Base-by-base conservation (phyloP, 257 asterid genomes). In the Thymus quinquecostatus region DNA sequence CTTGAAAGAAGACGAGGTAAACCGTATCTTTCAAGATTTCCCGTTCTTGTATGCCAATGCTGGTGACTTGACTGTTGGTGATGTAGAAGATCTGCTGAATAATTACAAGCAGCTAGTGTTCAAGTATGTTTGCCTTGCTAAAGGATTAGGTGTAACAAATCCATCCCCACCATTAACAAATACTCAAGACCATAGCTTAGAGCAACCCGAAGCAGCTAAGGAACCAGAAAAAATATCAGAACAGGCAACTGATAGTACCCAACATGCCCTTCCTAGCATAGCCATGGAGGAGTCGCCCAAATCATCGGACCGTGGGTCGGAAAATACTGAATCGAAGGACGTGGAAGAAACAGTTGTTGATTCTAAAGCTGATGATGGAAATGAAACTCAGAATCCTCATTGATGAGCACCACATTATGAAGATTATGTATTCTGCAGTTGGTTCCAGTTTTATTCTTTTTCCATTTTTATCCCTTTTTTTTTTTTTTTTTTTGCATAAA, bases 81-180 rank as follows among this genome's bases (percentile, higher is more conserved):
- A 89, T 53, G 93, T 95, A 5, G 94, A 95, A 77, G 91, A 86
- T 58, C 82, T 95, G 68, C 87, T 95, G 48, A 85, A 36, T 68
- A 80, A 79, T 70, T 95, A 95, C 75, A 92, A 92, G 87, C 89
- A 84, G 73, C 85, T 95, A 12, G 96, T 92, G 2, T 86, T 95
- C 75, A 95, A 87, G 82, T 95, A 94, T 71, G 90, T 82, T 29
- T 86, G 89, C 66, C 95, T 95, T 55, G 89, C 89, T 49, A 91
- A 87, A 83, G 99, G 97, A 64, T 82, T 86, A 69, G 97, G 88
- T 48, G 77, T 80, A 49, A 78, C 73, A 63, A 72, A 64, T 74
- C 81, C 84, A 27, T 60, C 82, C 50, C 78, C 85, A 68, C 64
- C 80, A 60, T 40, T 66, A 53, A 57, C 75, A 27, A 70, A 45